A percentile compares a stretch with the other conserved stretches of the same genome.
These are phyloP conservation scores for Kodamaea alishanica DNA, from an alignment of 1,139 yeast species.

Conservation along the genomic window DNA sequence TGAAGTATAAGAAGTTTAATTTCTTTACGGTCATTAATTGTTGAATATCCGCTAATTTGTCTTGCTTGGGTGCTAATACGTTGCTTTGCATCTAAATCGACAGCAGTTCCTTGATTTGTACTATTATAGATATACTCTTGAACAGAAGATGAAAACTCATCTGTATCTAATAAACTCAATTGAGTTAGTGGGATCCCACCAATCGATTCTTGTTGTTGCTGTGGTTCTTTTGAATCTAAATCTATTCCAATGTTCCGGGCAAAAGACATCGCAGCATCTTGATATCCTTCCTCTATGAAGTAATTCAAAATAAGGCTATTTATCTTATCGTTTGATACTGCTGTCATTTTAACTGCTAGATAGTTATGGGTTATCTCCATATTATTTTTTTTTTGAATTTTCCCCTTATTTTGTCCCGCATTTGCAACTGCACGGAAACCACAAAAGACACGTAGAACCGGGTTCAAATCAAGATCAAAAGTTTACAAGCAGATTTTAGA, in stretches of 20 bases:
- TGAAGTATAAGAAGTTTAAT: constrained; percentile 47
- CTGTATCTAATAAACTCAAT: not conserved
- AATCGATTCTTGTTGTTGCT: not conserved
- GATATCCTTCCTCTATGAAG: constrained; percentile 57
- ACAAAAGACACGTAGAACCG: constrained; percentile 1
- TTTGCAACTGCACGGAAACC: not conserved
- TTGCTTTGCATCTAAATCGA: not conserved
- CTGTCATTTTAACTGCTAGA: constrained; percentile 2
- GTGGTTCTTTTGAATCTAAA: constrained; percentile 7
- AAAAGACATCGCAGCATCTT: constrained; percentile 48
- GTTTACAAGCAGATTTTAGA: too few relatives aligned
- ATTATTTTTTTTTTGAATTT: not conserved
- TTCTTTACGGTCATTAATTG: constrained; percentile 46
- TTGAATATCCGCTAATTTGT: constrained; percentile 36
- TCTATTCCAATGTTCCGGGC: constrained; percentile 40
- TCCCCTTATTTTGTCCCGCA: not conserved
- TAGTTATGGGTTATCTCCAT: constrained; percentile 3
- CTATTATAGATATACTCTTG: not conserved
- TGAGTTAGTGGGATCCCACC: not conserved
- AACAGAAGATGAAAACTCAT: constrained; percentile 3
- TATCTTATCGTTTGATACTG: constrained; percentile 29
- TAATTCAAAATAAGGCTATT: constrained; percentile 50
- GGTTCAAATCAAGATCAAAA: not conserved
- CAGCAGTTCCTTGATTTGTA: too few relatives aligned
- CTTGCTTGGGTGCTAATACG: constrained; percentile 1